Evolutionary conservation across 176 grass and related monocot species (phyloP), one percentile per base, ranked within the genome.

Genomic region (Cenchrus purpureus): DNA sequence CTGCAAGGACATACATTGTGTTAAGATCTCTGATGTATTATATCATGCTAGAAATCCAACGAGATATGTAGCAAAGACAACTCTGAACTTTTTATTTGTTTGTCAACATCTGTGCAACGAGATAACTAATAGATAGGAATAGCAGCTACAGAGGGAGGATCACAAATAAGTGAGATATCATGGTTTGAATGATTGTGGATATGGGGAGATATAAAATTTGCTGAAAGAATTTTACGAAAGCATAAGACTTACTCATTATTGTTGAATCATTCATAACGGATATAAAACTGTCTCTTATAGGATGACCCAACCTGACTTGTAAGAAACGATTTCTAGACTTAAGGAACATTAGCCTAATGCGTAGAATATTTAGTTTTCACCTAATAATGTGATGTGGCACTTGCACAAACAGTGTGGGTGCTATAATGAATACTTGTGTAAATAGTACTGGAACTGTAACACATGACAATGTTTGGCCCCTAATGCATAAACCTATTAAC

Each of bases 331-430:
- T 15, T 74, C 71, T 74, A 53, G 71, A 73, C 71, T 51, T n/a
- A 7, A 45, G 67, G 45, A 45, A 45, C 37, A 70, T n/a, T 45
- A 40, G 16, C 15, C 34, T 68, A 45, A 71, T 12, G 48, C 10
- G 8, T 50, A 73, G 70, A 74, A 74, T 31, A 74, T 59, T 22
- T 45, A 80, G 19, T 67, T 68, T 53, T 34, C 25, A 79, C 19
- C 45, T 37, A 4, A 68, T 2, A 53, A 8, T 3, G 40, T 54
- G 29, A 1, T 29, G 6, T 80, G 28, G 28, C 10, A 40, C 51
- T 63, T 25, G 55, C 74, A 77, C 1, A 10, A 22, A 45, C 11
- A 22, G 19, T 61, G 56, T 20, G 29, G 71, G 49, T 55, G 51
- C 52, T 55, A 74, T 19, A 25, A 31, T 74, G 42, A 62, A 25